Evolutionary conservation across 345 rosid genomes (phyloP).

Genomic region (Turritis glabra): DNA sequence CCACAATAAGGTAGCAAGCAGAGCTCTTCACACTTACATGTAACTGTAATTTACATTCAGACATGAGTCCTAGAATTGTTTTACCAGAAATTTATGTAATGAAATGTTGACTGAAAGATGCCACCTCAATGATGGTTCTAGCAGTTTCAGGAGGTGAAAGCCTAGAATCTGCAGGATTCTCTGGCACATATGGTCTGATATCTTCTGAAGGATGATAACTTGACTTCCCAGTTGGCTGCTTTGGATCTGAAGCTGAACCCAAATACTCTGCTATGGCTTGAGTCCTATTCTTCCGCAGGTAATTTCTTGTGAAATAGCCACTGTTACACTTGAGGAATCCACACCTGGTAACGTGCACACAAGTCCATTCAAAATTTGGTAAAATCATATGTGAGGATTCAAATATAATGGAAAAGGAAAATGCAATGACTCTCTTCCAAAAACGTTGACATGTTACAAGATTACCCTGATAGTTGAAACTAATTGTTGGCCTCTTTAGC

Average conservation of each 20-base stretch:
- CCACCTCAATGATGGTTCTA: constrained; percentile 86
- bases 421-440: neutral
- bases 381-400: neutral
- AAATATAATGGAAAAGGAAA: neutral
- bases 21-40: neutral
- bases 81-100: neutral
- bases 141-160: constrained; percentile 71
- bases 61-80: neutral
- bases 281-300: constrained; percentile 47
- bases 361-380: neutral
- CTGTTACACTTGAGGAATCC: constrained; percentile 45
- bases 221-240: constrained; percentile 47
- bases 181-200: constrained; percentile 48
- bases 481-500: neutral
- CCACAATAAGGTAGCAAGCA: neutral
- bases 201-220: constrained; percentile 88
- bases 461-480: neutral
- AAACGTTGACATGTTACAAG: neutral
- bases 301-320: constrained; percentile 42
- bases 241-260: constrained; percentile 62
- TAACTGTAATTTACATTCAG: neutral
- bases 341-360: constrained; percentile 38
- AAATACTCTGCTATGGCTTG: constrained; percentile 66
- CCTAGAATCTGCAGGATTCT: constrained; percentile 47
- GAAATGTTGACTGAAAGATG: constrained; percentile 23